Conservation (phyloP, 805 yeast genomes). For the Saturnispora sanitii region DNA sequence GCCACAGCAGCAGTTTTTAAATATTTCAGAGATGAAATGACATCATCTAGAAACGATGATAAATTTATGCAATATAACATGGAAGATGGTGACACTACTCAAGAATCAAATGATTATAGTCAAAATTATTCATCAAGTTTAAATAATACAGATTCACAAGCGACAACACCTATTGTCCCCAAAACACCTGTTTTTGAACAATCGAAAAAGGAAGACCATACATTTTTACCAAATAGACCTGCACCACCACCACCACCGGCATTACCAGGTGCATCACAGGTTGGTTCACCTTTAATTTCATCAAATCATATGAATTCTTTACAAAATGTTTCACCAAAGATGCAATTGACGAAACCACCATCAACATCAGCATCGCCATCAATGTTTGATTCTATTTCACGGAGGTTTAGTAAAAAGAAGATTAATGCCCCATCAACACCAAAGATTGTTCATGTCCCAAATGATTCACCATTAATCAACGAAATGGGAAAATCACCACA, state of each 20-base stretch:
- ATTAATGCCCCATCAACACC: conserved; percentile 13
- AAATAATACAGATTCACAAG: conserved; percentile 8
- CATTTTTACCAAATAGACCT: conserved; percentile 27
- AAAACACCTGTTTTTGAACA: conserved; percentile 7
- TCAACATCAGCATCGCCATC: conserved; percentile 16
- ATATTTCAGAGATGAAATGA: conserved; percentile 21
- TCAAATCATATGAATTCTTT: background rate
- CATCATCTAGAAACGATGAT: conserved; percentile 16
- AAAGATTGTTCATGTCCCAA: conserved; percentile 18
- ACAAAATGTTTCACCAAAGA: background rate
- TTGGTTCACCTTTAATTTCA: background rate
- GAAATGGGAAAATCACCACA: conserved; percentile 4
- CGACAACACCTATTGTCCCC: conserved; percentile 3
- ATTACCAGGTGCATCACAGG: background rate
- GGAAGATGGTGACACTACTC: conserved; percentile 13
- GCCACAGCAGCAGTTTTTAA: conserved; percentile 46
- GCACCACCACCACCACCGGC: conserved; percentile 27
- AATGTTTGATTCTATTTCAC: conserved; percentile 22
- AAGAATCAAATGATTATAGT: conserved; percentile 7
- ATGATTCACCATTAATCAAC: conserved; percentile 3
- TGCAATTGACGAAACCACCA: background rate
- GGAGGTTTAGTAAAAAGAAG: conserved; percentile 17
- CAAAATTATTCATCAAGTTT: conserved; percentile 6
- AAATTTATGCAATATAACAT: conserved; percentile 23
- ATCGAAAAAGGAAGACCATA: conserved; percentile 15